A percentile compares a stretch with the other conserved stretches of the same genome.
These are phyloP conservation scores for Rickenella mellea DNA, from an alignment of 768 basidiomycete genomes.

Conservation along the genomic window DNA sequence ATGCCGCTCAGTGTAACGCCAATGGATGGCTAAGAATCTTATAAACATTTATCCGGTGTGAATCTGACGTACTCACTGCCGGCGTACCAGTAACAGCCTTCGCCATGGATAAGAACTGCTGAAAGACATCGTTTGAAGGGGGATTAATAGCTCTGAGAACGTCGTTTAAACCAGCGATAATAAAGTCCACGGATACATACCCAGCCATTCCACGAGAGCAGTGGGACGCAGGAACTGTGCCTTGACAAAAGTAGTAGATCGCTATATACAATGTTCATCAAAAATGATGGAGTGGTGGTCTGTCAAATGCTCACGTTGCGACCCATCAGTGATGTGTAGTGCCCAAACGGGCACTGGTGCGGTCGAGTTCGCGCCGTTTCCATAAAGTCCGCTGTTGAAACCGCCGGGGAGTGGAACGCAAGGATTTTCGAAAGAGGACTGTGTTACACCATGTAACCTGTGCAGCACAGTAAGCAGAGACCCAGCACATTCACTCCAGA, in stretches of 20 bases:
- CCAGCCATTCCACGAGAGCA: slow-evolving; percentile 4
- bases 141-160: not conserved
- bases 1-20: not conserved
- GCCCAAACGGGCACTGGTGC: not conserved
- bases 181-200: not conserved
- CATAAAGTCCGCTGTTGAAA: not conserved
- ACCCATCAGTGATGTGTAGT: not conserved
- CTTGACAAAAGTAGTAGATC: slow-evolving; percentile 3
- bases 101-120: not conserved
- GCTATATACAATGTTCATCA: not conserved
- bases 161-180: not conserved
- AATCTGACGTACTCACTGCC: not conserved
- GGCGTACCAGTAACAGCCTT: not conserved
- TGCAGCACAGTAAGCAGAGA: not conserved
- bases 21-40: not conserved
- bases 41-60: not conserved
- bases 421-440: not conserved
- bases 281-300: not conserved
- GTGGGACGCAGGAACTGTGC: slow-evolving; percentile 1
- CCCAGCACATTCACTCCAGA: not conserved
- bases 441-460: slow-evolving; percentile 2
- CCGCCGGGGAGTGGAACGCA: slow-evolving; percentile 3
- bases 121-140: not conserved
- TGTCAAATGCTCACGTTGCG: not conserved
- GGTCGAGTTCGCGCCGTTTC: not conserved